Conservation (phyloP, 2,329 filamentous ascomycete species). For the Acrodontium crateriforme region DNA sequence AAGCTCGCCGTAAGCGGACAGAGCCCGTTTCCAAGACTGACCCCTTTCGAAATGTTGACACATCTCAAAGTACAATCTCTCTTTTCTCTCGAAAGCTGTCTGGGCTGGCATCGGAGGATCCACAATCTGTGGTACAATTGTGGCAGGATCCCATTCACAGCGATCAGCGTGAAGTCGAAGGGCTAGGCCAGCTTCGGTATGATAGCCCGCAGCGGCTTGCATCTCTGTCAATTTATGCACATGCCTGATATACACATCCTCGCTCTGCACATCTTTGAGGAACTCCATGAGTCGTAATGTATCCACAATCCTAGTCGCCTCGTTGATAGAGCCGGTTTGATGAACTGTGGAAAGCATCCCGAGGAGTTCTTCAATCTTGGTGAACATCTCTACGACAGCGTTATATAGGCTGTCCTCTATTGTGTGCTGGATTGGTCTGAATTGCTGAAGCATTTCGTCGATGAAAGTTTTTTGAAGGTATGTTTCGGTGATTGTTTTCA, state of each 20-base stretch:
- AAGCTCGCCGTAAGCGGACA: conserved; percentile 81
- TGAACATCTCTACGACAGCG: conserved; percentile 65
- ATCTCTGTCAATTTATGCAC: conserved; percentile 78
- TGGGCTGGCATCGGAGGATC: conserved; percentile 74
- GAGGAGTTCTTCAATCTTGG: conserved; percentile 76
- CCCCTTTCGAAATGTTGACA: conserved; percentile 91
- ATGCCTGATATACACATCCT: conserved; percentile 92
- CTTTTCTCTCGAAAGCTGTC: conserved; percentile 81
- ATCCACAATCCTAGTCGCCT: conserved; percentile 74
- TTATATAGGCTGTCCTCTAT: conserved; percentile 60
- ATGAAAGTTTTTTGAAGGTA: conserved; percentile 89
- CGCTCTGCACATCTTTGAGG: conserved; percentile 88
- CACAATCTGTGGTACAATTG: conserved; percentile 47
- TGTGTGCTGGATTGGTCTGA: conserved; percentile 53
- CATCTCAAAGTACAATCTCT: conserved; percentile 83
- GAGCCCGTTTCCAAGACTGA: conserved; percentile 81
- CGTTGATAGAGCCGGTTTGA: conserved; percentile 49
- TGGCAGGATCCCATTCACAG: conserved; percentile 76
- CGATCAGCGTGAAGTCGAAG: conserved; percentile 82
- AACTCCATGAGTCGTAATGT: conserved; percentile 90
- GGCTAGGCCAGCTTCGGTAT: conserved; percentile 77
- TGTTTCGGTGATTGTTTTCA: conserved; percentile 65
- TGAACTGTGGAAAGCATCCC: conserved; percentile 85
- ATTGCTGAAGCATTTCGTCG: conserved; percentile 66
- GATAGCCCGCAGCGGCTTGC: conserved; percentile 62